Percentiles rank a stretch among this genome's conserved stretches.
These are phyloP conservation scores for Blechomonas ayalai DNA, from an alignment of 208 protist genomes.

Conservation along the genomic window DNA sequence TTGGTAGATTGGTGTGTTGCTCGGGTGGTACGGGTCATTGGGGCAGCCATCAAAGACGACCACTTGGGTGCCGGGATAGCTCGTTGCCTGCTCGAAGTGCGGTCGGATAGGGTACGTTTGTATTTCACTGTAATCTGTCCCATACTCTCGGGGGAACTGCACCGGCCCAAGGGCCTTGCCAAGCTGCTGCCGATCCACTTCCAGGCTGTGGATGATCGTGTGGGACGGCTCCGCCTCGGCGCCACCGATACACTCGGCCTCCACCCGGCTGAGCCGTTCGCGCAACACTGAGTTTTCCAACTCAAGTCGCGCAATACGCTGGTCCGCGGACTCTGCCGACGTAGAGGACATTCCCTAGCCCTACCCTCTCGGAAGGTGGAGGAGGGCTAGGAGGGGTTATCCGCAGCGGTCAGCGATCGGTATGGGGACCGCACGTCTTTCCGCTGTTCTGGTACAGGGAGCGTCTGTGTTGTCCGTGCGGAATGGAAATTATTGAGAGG, in stretches of 20 bases:
- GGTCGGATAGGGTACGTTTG: constrained; percentile 64
- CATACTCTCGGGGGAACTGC: constrained; percentile 21
- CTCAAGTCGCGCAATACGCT: constrained; percentile 26
- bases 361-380: no score
- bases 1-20: constrained; percentile 87
- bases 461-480: no score
- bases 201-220: constrained; percentile 41
- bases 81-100: constrained; percentile 63
- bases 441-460: no score
- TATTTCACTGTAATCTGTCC: constrained; percentile 45
- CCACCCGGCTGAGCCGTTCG: constrained; percentile 33
- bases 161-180: constrained; percentile 31
- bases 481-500: no score
- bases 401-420: no score
- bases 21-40: constrained; percentile 87
- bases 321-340: no score
- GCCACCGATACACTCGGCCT: constrained; percentile 41
- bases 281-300: constrained; percentile 42
- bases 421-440: no score
- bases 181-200: constrained; percentile 36
- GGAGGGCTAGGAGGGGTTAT: no score
- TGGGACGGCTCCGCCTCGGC: constrained; percentile 28
- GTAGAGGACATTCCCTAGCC: no score
- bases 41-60: constrained; percentile 84
- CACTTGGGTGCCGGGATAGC: constrained; percentile 59